A percentile compares a stretch with the other conserved stretches of the same genome.
Evolutionary conservation across 2,329 filamentous ascomycete genomes (phyloP).

Genomic region (Grosmannia huntii): DNA sequence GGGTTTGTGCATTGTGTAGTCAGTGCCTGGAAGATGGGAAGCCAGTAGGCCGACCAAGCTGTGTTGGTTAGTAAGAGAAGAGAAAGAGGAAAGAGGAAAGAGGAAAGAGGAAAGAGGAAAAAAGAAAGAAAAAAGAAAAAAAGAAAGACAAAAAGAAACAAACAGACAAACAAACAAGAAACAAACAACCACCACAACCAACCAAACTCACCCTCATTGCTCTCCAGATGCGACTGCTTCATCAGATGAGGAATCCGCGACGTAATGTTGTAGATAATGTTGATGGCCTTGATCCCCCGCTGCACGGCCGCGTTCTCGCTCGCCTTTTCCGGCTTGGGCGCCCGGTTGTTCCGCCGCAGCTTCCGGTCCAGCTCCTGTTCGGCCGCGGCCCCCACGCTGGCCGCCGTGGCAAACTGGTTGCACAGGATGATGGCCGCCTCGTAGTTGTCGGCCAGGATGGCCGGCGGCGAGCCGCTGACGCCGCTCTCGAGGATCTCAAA

Average conservation of each 20-base stretch:
- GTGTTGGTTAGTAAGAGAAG: not conserved
- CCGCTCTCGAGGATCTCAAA: constrained; percentile 80
- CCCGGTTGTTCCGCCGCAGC: constrained; percentile 18
- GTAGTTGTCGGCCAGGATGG: constrained; percentile 92
- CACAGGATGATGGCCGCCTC: constrained; percentile 73
- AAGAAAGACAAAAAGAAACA: constrained; percentile 11
- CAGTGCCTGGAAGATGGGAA: constrained; percentile 80
- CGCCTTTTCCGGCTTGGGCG: constrained; percentile 38
- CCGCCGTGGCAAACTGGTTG: constrained; percentile 80
- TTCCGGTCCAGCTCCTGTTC: constrained; percentile 54
- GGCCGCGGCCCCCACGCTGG: constrained; percentile 54
- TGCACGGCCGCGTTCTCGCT: constrained; percentile 61
- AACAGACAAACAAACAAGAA: no score
- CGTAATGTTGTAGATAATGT: constrained; percentile 71
- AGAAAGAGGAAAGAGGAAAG: not conserved
- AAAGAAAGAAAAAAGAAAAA: constrained; percentile 1
- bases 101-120: no score
- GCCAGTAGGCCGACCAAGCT: constrained; percentile 98
- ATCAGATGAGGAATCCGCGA: constrained; percentile 74
- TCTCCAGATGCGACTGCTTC: constrained; percentile 84
- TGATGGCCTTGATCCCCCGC: constrained; percentile 69
- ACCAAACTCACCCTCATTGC: constrained; percentile 57
- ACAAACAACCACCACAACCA: no score
- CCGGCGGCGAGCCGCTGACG: constrained; percentile 58
- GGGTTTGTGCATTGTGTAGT: constrained; percentile 88